phyloP scores from a whole-genome alignment of 2,329 filamentous ascomycete genomes.

The Cytospora piceicola region DNA sequence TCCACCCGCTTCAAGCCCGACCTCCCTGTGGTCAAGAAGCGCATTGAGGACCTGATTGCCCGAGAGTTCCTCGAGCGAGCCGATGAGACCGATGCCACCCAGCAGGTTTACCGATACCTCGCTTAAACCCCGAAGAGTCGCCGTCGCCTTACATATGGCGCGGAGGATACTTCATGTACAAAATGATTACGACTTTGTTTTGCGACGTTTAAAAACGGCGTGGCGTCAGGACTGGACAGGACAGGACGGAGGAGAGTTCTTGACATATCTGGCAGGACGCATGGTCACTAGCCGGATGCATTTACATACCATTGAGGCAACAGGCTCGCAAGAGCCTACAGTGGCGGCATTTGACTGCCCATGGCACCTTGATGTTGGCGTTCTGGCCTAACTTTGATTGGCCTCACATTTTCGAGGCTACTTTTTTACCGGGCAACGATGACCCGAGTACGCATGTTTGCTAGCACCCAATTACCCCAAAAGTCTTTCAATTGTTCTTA shows the following conservation, averaged over 20 bases:
- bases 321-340: background rate
- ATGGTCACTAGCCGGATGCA: background rate
- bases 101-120: conserved; percentile 71
- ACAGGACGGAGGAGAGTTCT: conserved; percentile 4
- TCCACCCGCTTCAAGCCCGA: conserved; percentile 74
- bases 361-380: background rate
- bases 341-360: background rate
- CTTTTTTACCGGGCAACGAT: background rate
- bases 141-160: background rate
- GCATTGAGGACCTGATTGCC: conserved; percentile 77
- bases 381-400: background rate
- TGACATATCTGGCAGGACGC: conserved; percentile 14
- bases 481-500: background rate
- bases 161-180: conserved; percentile 11
- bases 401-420: background rate
- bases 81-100: conserved; percentile 64
- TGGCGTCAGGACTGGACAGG: conserved; percentile 24
- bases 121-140: conserved; percentile 52
- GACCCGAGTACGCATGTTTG: background rate
- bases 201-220: conserved; percentile 19
- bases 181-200: conserved; percentile 4
- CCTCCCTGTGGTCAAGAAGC: conserved; percentile 76
- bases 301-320: conserved; percentile 13
- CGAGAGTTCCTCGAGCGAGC: conserved; percentile 79
- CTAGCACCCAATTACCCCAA: background rate